Conservation (phyloP, 257 asterid genomes). For the Nyctanthes arbortristis region DNA sequence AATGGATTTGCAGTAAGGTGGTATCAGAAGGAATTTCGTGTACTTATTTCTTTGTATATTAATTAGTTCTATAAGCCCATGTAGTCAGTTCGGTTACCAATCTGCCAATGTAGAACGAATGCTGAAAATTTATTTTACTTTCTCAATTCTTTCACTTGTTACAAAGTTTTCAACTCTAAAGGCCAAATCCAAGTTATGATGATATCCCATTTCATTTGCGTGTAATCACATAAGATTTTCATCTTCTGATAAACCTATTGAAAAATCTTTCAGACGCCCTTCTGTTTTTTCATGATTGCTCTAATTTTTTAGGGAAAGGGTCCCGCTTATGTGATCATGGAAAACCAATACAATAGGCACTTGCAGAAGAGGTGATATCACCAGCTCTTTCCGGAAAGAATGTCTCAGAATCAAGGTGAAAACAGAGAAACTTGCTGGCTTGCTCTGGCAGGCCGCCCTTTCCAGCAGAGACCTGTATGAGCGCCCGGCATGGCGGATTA, state of each 20-base stretch:
- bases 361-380: conserved; percentile 61
- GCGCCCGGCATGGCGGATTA: conserved; percentile 76
- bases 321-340: conserved; percentile 66
- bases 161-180: not conserved
- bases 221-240: no score
- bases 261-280: conserved; percentile 14
- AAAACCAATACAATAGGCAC: conserved; percentile 55
- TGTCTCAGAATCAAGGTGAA: conserved; percentile 53
- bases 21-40: not conserved
- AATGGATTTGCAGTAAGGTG: not conserved
- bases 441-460: conserved; percentile 69
- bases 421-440: conserved; percentile 47
- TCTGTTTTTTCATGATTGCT: not conserved
- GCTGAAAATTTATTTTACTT: no score
- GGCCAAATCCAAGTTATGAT: not conserved
- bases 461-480: conserved; percentile 61
- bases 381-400: conserved; percentile 49
- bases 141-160: not conserved
- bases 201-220: not conserved
- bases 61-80: no score
- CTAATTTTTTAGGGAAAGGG: conserved; percentile 9
- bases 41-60: not conserved
- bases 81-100: not conserved
- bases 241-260: no score
- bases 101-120: no score